These are phyloP conservation scores for Carex sylvatica DNA, from an alignment of 202 grass and related monocot genomes.

Conservation along the genomic window DNA sequence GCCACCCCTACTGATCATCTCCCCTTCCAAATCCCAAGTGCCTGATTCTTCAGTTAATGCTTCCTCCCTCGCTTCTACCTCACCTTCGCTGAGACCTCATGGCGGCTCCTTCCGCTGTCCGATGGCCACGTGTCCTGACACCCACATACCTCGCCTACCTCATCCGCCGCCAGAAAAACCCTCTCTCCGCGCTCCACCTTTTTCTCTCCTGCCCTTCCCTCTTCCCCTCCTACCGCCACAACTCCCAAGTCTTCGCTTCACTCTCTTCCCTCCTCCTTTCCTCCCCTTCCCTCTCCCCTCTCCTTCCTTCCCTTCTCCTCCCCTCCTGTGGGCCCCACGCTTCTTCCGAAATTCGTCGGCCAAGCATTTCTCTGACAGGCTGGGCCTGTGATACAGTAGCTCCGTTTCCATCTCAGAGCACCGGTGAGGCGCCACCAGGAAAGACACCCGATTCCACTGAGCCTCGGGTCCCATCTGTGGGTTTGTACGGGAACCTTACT, in stretches of 20 bases:
- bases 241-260: conserved; percentile 50
- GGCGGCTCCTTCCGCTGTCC: conserved; percentile 17
- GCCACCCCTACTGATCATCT: too few species aligned
- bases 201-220: conserved; percentile 45
- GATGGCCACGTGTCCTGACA: conserved; percentile 78
- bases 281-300: conserved; percentile 27
- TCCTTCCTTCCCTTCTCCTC: conserved; percentile 47
- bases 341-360: too few species aligned
- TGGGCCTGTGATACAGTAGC: too few species aligned
- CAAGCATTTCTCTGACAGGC: background rate
- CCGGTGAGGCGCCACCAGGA: background rate
- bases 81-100: background rate
- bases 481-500: too few species aligned
- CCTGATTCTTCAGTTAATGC: background rate
- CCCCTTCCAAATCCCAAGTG: background rate
- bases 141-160: conserved; percentile 57
- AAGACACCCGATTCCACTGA: background rate
- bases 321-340: background rate
- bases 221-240: conserved; percentile 79
- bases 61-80: background rate
- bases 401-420: background rate
- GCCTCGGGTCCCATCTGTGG: background rate
- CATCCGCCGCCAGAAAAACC: conserved; percentile 69
- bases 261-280: conserved; percentile 36
- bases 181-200: conserved; percentile 40